These are phyloP conservation scores for Ormosia semicastrata DNA, from an alignment of 306 rosid species.

Conservation along the genomic window DNA sequence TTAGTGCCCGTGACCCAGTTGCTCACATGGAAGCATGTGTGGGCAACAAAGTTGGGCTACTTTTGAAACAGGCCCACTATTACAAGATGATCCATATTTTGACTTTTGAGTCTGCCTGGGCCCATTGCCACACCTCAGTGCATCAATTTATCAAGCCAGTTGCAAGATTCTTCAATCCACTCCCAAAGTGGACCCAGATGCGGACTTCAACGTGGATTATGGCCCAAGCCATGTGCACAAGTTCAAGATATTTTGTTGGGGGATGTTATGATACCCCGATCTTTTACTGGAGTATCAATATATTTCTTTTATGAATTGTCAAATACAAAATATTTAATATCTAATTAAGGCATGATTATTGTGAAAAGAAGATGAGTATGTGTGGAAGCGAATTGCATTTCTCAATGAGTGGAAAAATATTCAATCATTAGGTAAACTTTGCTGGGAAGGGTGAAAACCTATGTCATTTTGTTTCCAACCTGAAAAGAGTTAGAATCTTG, in stretches of 20 bases:
- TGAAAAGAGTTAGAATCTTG: no score
- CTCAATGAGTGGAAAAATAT: no score
- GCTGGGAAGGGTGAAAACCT: no score
- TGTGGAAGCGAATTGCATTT: no score
- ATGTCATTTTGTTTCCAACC: no score
- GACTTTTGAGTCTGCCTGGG: constrained; percentile 29
- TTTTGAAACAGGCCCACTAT: not conserved
- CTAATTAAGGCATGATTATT: no score
- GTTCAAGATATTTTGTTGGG: not conserved
- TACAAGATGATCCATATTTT: constrained; percentile 20
- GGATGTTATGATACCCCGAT: not conserved
- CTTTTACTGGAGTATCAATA: not conserved
- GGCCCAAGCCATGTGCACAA: constrained; percentile 30
- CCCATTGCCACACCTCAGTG: constrained; percentile 7
- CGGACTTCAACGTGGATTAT: not conserved
- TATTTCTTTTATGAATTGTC: no score
- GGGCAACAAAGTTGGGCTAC: constrained; percentile 28
- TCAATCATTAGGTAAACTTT: no score
- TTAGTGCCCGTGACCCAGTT: not conserved
- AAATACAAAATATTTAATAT: not conserved
- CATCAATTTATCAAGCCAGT: not conserved
- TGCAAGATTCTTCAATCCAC: constrained; percentile 38
- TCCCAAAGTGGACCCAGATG: constrained; percentile 11
- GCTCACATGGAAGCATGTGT: constrained; percentile 36
- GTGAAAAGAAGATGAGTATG: no score